Evolutionary conservation across 2,329 filamentous ascomycete genomes (phyloP), one percentile per base, ranked within the genome.

Genomic region (Dactylellina haptotyla): DNA sequence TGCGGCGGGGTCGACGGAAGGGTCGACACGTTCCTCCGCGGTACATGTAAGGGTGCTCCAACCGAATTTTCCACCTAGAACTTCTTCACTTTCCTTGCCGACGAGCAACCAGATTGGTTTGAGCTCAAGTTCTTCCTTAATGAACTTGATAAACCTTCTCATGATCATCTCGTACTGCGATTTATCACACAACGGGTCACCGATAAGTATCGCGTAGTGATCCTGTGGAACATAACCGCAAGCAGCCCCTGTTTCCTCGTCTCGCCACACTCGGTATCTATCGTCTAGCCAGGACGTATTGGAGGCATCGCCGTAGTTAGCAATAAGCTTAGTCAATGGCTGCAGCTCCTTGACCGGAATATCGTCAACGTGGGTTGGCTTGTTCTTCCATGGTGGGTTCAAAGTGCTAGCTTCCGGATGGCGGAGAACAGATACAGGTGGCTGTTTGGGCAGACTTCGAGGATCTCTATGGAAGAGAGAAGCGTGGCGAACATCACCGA

Each of bases 251-350:
- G 90, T 94, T 32, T 83, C 80, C 20, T 86, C 82, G 79, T 97
- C 92, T 28, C 93, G 89, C 92, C 92, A 97, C 67, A 96, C 88
- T 79, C 91, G 86, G 80, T 93, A 97, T 4, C 92, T 88, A 4
- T 93, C 90, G 80, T 97, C 93, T 5, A 95, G 86, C 92, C 93
- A 97, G 0, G 92, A 95, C 0, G 93, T 97, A 79, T 96, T 96
- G 53, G 92, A 93, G 1, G 93, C 92, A 81, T 97, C 93, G 75
- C 93, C 93, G 77, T 97, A 97, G 81, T 97, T 97, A 79, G 92
- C 92, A 80, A 97, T 93, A 43, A 97, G 88, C 79, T 96, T 90
- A 80, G 93, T 91, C 3, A 97, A 80, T 0, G 91, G 85, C 57
- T 93, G 93, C 61, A 90, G 83, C 54, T 88, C 84, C 5, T 81